Percentiles rank a stretch among this genome's conserved stretches.
phyloP scores from a whole-genome alignment of 352 stramenopile genomes.

The Pythium phragmiticola region DNA sequence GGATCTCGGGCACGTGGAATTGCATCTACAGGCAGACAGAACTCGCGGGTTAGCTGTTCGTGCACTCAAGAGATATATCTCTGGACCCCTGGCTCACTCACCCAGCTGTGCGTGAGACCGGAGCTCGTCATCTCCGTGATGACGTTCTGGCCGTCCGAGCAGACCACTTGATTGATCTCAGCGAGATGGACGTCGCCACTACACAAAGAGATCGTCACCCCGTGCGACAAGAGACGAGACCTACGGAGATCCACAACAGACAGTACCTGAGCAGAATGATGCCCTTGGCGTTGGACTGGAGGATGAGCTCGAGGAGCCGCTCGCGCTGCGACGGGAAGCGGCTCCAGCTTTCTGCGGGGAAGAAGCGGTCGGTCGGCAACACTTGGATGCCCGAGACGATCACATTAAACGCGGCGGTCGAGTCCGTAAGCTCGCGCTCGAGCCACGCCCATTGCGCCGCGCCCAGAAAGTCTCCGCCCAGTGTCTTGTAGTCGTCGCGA shows the following conservation, averaged over 20 bases:
- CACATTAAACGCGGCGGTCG: slow-evolving; percentile 90
- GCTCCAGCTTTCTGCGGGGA: slow-evolving; percentile 87
- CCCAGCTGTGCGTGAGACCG: slow-evolving; percentile 94
- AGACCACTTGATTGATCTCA: slow-evolving; percentile 92
- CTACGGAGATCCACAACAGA: neutral
- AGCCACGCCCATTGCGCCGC: slow-evolving; percentile 84
- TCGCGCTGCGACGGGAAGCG: slow-evolving; percentile 83
- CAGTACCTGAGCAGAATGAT: slow-evolving; percentile 85
- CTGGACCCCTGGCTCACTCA: slow-evolving; percentile 20
- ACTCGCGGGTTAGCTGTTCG: neutral
- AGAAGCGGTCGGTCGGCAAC: slow-evolving; percentile 74
- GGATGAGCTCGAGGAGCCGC: slow-evolving; percentile 81
- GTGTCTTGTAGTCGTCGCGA: slow-evolving; percentile 65
- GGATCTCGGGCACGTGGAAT: slow-evolving; percentile 55
- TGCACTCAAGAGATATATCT: neutral
- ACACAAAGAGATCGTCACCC: slow-evolving; percentile 1
- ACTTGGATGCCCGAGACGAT: slow-evolving; percentile 92
- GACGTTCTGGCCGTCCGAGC: slow-evolving; percentile 54
- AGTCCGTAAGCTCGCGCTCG: slow-evolving; percentile 72
- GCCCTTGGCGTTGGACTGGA: slow-evolving; percentile 79
- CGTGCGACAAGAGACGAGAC: too few relatives aligned
- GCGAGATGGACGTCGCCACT: slow-evolving; percentile 93
- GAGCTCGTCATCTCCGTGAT: slow-evolving; percentile 90
- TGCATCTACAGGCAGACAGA: slow-evolving; percentile 48
- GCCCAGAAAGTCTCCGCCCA: slow-evolving; percentile 74